Evolutionary conservation across 805 yeast genomes (phyloP).

Genomic region (Cyberlindnera sargentensis): DNA sequence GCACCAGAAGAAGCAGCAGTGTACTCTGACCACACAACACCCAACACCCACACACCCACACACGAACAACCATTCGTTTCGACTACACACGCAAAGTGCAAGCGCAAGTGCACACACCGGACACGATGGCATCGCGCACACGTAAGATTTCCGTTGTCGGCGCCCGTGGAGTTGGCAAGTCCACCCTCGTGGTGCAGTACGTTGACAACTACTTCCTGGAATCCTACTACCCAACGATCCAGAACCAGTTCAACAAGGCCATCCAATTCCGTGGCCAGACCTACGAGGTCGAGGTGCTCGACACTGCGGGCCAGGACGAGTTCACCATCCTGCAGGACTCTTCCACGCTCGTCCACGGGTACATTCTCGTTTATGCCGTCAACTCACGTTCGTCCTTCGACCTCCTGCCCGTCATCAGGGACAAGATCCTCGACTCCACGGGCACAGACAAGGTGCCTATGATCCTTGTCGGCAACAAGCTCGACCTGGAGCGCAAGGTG

Average conservation of each 20-base stretch:
- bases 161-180: conserved; percentile 81
- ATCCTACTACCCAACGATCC: conserved; percentile 85
- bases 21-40: neutral
- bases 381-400: conserved; percentile 74
- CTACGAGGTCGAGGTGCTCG: conserved; percentile 77
- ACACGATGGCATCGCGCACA: conserved; percentile 28
- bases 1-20: neutral
- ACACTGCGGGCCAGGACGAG: conserved; percentile 94
- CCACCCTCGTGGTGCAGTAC: conserved; percentile 76
- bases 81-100: conserved; percentile 2
- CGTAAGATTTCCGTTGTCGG: conserved; percentile 85
- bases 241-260: conserved; percentile 71
- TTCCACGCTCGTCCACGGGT: conserved; percentile 68
- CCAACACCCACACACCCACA: neutral
- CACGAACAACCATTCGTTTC: conserved; percentile 4
- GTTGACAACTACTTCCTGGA: conserved; percentile 88
- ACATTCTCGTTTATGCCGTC: conserved; percentile 74
- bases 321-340: conserved; percentile 74
- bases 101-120: too few relatives aligned
- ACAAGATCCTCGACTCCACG: conserved; percentile 68
- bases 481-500: conserved; percentile 63
- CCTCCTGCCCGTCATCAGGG: conserved; percentile 67
- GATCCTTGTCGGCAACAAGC: conserved; percentile 70
- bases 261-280: conserved; percentile 65
- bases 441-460: conserved; percentile 71